A percentile compares a stretch with the other conserved stretches of the same genome.
Evolutionary conservation across 371 early-diverging fungal genomes (phyloP).

Genomic region (Smittium mucronatum): DNA sequence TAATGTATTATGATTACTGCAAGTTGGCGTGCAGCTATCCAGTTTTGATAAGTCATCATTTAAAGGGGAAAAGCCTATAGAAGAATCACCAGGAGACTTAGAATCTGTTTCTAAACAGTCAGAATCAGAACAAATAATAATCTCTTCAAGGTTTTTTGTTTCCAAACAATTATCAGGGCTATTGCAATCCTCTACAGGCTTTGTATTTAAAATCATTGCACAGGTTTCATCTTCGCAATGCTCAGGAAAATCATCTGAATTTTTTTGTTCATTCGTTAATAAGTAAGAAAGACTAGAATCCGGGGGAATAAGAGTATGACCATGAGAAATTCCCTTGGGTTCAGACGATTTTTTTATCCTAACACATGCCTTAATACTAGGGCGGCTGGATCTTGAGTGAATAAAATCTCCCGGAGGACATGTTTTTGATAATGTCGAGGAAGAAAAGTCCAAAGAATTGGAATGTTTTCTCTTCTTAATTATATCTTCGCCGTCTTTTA

Average conservation of each 20-base stretch:
- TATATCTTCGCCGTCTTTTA: not conserved
- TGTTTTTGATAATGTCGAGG: not conserved
- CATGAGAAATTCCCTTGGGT: not conserved
- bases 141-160: not conserved
- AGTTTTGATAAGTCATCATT: too few relatives aligned
- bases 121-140: not conserved
- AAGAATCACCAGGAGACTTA: not conserved
- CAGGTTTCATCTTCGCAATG: constrained; percentile 3
- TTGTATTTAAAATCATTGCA: not conserved
- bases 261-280: constrained; percentile 30
- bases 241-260: not conserved
- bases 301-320: not conserved
- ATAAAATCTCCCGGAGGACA: not conserved
- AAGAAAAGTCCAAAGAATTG: not conserved
- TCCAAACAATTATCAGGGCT: not conserved
- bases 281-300: not conserved
- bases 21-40: too few relatives aligned
- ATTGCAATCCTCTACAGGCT: not conserved
- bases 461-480: not conserved
- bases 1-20: too few relatives aligned
- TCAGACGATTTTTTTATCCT: not conserved
- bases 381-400: not conserved
- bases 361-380: not conserved
- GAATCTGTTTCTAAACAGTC: not conserved
- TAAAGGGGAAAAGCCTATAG: not conserved